Evolutionary conservation across 495 filamentous ascomycete genomes (phyloP).

Genomic region (Penicillium alfredii): DNA sequence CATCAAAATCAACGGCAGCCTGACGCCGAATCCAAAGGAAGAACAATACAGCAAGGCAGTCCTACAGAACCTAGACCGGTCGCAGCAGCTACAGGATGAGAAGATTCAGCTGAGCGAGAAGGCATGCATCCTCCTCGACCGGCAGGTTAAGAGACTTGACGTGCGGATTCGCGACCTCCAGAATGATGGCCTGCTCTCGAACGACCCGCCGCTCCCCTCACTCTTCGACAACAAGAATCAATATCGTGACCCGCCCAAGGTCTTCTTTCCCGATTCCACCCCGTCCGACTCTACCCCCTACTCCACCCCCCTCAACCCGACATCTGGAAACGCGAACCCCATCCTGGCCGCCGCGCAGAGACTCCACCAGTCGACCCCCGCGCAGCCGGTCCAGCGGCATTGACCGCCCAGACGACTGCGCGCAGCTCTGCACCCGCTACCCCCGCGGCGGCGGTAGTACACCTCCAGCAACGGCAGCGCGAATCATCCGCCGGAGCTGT

Average conservation of each 20-base stretch:
- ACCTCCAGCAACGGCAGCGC: slow-evolving; percentile 58
- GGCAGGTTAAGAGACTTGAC: slow-evolving; percentile 83
- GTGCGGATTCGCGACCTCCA: slow-evolving; percentile 76
- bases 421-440: slow-evolving; percentile 59
- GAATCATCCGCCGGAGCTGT: slow-evolving; percentile 73
- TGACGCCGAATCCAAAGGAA: slow-evolving; percentile 80
- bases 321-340: slow-evolving; percentile 39
- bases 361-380: slow-evolving; percentile 40
- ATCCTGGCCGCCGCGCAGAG: slow-evolving; percentile 41
- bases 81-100: slow-evolving; percentile 73
- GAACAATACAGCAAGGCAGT: slow-evolving; percentile 65
- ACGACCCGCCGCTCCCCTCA: slow-evolving; percentile 73
- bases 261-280: slow-evolving; percentile 42
- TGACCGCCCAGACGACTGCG: slow-evolving; percentile 26
- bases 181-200: slow-evolving; percentile 70
- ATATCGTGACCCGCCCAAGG: slow-evolving; percentile 50
- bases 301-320: slow-evolving; percentile 35
- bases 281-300: slow-evolving; percentile 35
- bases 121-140: slow-evolving; percentile 71
- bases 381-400: slow-evolving; percentile 9
- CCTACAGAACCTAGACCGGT: slow-evolving; percentile 61
- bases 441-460: slow-evolving; percentile 50
- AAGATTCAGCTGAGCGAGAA: slow-evolving; percentile 79
- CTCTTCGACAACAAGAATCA: slow-evolving; percentile 58
- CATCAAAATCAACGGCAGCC: slow-evolving; percentile 78